phyloP scores from a whole-genome alignment of 2,329 filamentous ascomycete genomes.

The Colletotrichum acutatum region DNA sequence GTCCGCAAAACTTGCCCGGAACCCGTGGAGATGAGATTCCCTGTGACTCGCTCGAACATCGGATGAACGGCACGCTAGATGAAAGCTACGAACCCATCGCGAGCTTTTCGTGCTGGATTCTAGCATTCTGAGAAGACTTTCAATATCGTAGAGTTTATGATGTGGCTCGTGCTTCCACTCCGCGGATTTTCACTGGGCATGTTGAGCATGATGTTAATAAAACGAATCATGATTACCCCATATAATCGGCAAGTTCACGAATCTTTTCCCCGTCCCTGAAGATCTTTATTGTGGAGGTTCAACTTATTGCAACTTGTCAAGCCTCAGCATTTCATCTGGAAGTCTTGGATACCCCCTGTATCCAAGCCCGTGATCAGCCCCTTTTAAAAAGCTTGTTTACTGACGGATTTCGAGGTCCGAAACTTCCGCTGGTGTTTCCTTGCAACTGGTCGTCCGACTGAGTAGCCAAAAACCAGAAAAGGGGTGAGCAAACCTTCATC shows the following conservation, averaged over 20 bases:
- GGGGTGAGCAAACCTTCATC: not conserved
- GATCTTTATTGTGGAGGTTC: not conserved
- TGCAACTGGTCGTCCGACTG: not conserved
- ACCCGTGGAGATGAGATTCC: not conserved
- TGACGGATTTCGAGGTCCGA: not conserved
- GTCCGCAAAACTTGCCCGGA: not conserved
- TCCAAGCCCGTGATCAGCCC: not conserved
- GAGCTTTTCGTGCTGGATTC: not conserved
- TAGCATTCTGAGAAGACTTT: not conserved
- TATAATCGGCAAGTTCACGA: not conserved
- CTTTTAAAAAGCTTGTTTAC: not conserved
- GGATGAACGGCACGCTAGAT: slow-evolving; percentile 12
- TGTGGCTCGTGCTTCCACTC: not conserved
- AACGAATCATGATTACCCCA: not conserved
- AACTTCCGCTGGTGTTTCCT: not conserved
- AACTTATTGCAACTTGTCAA: not conserved
- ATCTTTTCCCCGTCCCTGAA: not conserved
- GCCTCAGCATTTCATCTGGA: not conserved
- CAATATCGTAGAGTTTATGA: not conserved
- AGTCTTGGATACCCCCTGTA: not conserved
- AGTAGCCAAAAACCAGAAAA: not conserved
- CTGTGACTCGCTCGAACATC: not conserved
- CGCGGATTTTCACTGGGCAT: not conserved
- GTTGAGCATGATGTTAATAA: not conserved
- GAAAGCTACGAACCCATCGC: not conserved